Conservation (phyloP, 2,329 filamentous ascomycete species). For the Aaosphaeria pasadenensis region DNA sequence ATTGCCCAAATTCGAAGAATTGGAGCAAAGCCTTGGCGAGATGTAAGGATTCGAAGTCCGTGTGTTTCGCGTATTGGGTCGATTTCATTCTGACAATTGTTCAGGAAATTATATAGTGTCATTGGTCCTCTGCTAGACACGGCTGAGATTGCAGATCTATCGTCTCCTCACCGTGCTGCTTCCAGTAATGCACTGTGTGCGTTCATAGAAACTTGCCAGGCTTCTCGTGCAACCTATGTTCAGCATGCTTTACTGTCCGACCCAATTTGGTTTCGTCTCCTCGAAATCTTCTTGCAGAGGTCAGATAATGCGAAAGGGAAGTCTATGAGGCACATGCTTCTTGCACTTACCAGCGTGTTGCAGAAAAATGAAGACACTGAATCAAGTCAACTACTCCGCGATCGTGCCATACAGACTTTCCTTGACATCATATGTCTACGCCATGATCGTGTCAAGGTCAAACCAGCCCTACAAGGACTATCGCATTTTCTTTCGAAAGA, state of each 20-base stretch:
- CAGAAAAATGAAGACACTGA: slow-evolving; percentile 20
- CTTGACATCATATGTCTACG: slow-evolving; percentile 60
- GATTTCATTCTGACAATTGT: slow-evolving; percentile 14
- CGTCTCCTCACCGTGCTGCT: slow-evolving; percentile 41
- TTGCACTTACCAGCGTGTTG: slow-evolving; percentile 38
- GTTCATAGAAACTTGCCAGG: slow-evolving; percentile 40
- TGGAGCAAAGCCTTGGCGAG: slow-evolving; percentile 23
- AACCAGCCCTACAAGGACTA: slow-evolving; percentile 66
- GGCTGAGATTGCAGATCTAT: slow-evolving; percentile 27
- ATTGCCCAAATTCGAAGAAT: slow-evolving; percentile 13
- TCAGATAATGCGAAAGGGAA: slow-evolving; percentile 46
- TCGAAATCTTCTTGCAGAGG: slow-evolving; percentile 42
- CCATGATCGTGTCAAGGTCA: slow-evolving; percentile 62
- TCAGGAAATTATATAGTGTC: slow-evolving; percentile 25
- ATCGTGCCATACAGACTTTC: slow-evolving; percentile 39
- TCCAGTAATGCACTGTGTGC: slow-evolving; percentile 48
- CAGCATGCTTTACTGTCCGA: slow-evolving; percentile 31
- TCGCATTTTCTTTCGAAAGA: slow-evolving; percentile 64
- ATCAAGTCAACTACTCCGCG: slow-evolving; percentile 18
- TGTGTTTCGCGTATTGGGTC: slow-evolving; percentile 19
- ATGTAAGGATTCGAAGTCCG: slow-evolving; percentile 38
- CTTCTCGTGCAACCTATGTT: slow-evolving; percentile 23
- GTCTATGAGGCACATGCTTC: slow-evolving; percentile 45
- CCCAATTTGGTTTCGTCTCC: slow-evolving; percentile 36
- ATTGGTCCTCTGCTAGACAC: slow-evolving; percentile 31